Conservation (phyloP, 805 yeast genomes). For the Nematodospora valgi region DNA sequence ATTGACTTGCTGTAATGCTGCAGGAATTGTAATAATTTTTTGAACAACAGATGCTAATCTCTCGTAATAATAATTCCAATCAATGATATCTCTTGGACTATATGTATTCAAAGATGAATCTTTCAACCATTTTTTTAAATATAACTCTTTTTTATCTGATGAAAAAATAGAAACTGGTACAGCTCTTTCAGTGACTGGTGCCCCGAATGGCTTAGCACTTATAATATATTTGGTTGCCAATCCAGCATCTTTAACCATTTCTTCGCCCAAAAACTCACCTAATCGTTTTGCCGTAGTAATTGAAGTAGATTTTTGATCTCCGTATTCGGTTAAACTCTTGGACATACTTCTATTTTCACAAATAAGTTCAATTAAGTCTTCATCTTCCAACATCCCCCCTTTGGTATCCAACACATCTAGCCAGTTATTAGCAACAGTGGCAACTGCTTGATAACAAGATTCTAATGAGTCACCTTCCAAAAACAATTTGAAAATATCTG, state of each 20-base stretch:
- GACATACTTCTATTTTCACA: slow-evolving; percentile 97
- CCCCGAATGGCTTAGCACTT: slow-evolving; percentile 73
- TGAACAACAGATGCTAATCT: slow-evolving; percentile 90
- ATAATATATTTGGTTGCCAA: slow-evolving; percentile 92
- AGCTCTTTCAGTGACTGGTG: slow-evolving; percentile 95
- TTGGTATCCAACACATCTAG: slow-evolving; percentile 85
- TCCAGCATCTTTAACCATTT: slow-evolving; percentile 95
- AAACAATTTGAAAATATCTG: slow-evolving; percentile 88
- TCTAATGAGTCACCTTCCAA: slow-evolving; percentile 79
- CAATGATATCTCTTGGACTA: slow-evolving; percentile 85
- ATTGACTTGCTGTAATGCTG: slow-evolving; percentile 81
- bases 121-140: slow-evolving; percentile 80
- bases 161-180: slow-evolving; percentile 95
- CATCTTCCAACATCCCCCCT: slow-evolving; percentile 87
- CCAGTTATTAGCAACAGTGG: slow-evolving; percentile 93
- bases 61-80: slow-evolving; percentile 91
- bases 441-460: slow-evolving; percentile 83
- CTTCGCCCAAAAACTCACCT: slow-evolving; percentile 93
- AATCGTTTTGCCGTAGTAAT: slow-evolving; percentile 92
- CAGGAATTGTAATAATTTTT: slow-evolving; percentile 94
- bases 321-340: slow-evolving; percentile 85
- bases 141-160: slow-evolving; percentile 77
- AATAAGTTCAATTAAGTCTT: slow-evolving; percentile 89
- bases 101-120: slow-evolving; percentile 74
- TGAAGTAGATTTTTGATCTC: slow-evolving; percentile 86